A percentile compares a stretch with the other conserved stretches of the same genome.
These are phyloP conservation scores for Hyaloperonospora brassicae DNA, from an alignment of 352 stramenopile species.

Conservation along the genomic window DNA sequence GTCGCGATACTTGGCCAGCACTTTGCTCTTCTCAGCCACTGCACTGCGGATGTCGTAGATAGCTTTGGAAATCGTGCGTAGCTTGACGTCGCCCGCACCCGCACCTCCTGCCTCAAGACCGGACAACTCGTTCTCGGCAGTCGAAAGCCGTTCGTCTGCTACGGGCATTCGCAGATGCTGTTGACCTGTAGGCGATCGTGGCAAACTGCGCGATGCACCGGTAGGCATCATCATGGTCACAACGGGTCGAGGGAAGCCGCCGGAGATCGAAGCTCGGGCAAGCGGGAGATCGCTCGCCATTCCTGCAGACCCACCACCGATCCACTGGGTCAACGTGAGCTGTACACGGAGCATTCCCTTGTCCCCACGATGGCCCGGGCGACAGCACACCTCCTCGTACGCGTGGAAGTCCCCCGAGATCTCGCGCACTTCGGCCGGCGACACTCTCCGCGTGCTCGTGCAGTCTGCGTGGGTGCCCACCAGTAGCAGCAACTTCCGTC, in stretches of 20 bases:
- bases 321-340: constrained; percentile 22
- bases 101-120: constrained; percentile 7
- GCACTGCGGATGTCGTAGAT: constrained; percentile 70
- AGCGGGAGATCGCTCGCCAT: constrained; percentile 12
- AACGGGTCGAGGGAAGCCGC: constrained; percentile 19
- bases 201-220: constrained; percentile 19
- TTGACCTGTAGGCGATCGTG: constrained; percentile 16
- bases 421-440: constrained; percentile 29
- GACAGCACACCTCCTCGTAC: constrained; percentile 48
- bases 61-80: constrained; percentile 65
- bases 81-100: constrained; percentile 44
- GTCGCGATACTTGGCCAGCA: constrained; percentile 45
- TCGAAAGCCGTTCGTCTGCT: constrained; percentile 55
- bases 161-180: constrained; percentile 22
- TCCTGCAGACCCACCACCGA: constrained; percentile 3
- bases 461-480: constrained; percentile 52
- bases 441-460: constrained; percentile 31
- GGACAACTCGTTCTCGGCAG: constrained; percentile 29
- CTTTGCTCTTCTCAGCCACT: constrained; percentile 49
- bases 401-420: constrained; percentile 45
- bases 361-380: constrained; percentile 7
- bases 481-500: constrained; percentile 31
- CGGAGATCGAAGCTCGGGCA: constrained; percentile 24
- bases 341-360: constrained; percentile 20
- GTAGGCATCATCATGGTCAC: constrained; percentile 22